Conservation (phyloP, 148 eudicot genomes). For the Oxyria digyna region DNA sequence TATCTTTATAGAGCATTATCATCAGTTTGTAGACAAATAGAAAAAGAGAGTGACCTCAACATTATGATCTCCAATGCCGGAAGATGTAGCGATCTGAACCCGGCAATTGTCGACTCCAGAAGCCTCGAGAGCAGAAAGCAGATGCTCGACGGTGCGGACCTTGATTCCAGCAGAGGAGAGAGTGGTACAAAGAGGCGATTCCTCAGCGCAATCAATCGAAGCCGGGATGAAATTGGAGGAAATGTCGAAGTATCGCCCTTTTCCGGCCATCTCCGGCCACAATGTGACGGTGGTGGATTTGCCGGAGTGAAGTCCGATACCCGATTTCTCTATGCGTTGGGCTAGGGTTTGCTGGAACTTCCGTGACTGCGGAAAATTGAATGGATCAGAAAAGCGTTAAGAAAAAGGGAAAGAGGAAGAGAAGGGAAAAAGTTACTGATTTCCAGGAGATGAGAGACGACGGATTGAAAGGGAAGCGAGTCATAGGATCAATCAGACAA, state of each 20-base stretch:
- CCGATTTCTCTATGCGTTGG: slow-evolving; percentile 38
- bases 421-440: slow-evolving; percentile 24
- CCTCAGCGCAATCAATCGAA: slow-evolving; percentile 33
- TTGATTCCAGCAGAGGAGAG: slow-evolving; percentile 37
- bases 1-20: neutral
- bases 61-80: slow-evolving; percentile 12
- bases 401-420: neutral
- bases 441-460: slow-evolving; percentile 53
- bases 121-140: slow-evolving; percentile 86
- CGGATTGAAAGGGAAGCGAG: slow-evolving; percentile 28
- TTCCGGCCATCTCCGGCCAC: slow-evolving; percentile 52
- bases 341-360: slow-evolving; percentile 64
- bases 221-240: slow-evolving; percentile 34
- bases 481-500: slow-evolving; percentile 14
- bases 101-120: slow-evolving; percentile 78
- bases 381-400: neutral
- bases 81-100: slow-evolving; percentile 26
- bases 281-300: slow-evolving; percentile 30
- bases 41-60: slow-evolving; percentile 34
- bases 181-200: slow-evolving; percentile 68
- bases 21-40: neutral
- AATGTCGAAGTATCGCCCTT: slow-evolving; percentile 54
- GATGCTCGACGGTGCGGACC: slow-evolving; percentile 72
- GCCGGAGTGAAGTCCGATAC: slow-evolving; percentile 67
- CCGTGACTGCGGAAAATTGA: slow-evolving; percentile 38